A percentile compares a stretch with the other conserved stretches of the same genome.
Conservation (phyloP, 768 basidiomycete species). For the Tylopilus subfusipes region DNA sequence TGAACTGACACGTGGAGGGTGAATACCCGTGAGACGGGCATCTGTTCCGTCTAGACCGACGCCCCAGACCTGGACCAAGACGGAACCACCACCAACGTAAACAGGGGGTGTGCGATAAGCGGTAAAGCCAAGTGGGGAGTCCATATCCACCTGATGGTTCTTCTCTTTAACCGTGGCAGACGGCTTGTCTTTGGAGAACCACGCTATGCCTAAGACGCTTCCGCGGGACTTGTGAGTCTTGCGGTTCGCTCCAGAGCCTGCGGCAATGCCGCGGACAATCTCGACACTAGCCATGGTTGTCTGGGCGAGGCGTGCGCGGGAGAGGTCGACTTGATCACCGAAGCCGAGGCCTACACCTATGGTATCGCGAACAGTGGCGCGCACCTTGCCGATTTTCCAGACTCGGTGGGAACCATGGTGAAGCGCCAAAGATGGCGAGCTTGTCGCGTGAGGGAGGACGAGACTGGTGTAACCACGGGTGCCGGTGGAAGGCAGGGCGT, state of each 20-base stretch:
- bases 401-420: slow-evolving; percentile 15
- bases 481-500: slow-evolving; percentile 42
- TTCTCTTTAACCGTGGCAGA: slow-evolving; percentile 11
- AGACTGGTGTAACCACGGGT: slow-evolving; percentile 57
- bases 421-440: slow-evolving; percentile 19
- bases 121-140: slow-evolving; percentile 58
- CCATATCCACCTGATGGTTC: slow-evolving; percentile 6
- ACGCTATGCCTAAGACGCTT: slow-evolving; percentile 25
- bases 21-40: slow-evolving; percentile 56
- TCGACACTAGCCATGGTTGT: slow-evolving; percentile 88
- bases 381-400: slow-evolving; percentile 24
- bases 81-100: slow-evolving; percentile 62
- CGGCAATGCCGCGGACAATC: slow-evolving; percentile 56
- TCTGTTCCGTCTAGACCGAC: slow-evolving; percentile 80
- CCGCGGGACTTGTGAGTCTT: slow-evolving; percentile 20
- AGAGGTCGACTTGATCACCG: slow-evolving; percentile 63
- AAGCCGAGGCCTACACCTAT: slow-evolving; percentile 28
- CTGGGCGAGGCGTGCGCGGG: slow-evolving; percentile 74
- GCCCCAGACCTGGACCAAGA: slow-evolving; percentile 88
- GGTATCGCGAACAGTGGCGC: slow-evolving; percentile 21
- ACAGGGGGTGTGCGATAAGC: slow-evolving; percentile 69
- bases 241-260: slow-evolving; percentile 15
- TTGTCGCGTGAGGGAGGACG: slow-evolving; percentile 43
- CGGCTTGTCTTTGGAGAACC: slow-evolving; percentile 30
- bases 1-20: slow-evolving; percentile 13